Evolutionary conservation across 2,329 filamentous ascomycete genomes (phyloP).

Genomic region (Beauveria bassiana): DNA sequence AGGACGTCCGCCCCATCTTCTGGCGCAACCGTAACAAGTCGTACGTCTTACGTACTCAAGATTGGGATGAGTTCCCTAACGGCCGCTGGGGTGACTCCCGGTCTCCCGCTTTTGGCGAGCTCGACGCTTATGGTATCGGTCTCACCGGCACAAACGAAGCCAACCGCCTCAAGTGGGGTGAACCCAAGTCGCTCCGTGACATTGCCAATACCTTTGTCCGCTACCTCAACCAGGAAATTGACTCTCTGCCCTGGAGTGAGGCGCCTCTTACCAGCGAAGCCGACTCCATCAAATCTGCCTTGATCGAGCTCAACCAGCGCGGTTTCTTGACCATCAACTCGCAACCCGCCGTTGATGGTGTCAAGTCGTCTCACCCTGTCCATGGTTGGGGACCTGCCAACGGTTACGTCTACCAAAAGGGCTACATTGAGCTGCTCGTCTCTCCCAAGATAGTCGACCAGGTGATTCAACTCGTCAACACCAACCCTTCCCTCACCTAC

Average conservation of each 20-base stretch:
- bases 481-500: conserved; percentile 78
- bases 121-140: conserved; percentile 90
- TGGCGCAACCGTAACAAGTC: conserved; percentile 97
- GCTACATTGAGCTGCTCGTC: conserved; percentile 87
- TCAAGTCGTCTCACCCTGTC: conserved; percentile 76
- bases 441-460: conserved; percentile 71
- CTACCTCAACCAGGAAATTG: conserved; percentile 74
- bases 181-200: conserved; percentile 71
- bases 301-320: conserved; percentile 75
- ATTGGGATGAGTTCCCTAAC: conserved; percentile 99
- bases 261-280: conserved; percentile 77
- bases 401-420: conserved; percentile 97
- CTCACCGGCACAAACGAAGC: conserved; percentile 92
- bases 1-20: conserved; percentile 97
- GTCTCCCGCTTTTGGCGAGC: conserved; percentile 90
- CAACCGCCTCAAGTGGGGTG: conserved; percentile 91
- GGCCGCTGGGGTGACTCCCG: conserved; percentile 96
- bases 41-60: conserved; percentile 89
- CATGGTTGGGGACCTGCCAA: conserved; percentile 93
- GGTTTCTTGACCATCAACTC: conserved; percentile 96
- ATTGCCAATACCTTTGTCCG: conserved; percentile 75
- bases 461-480: conserved; percentile 69
- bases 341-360: conserved; percentile 87
- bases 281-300: conserved; percentile 64
- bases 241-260: conserved; percentile 90